These are phyloP conservation scores for Oropetium thomaeum DNA, from an alignment of 176 grass and related monocot species.

Conservation along the genomic window DNA sequence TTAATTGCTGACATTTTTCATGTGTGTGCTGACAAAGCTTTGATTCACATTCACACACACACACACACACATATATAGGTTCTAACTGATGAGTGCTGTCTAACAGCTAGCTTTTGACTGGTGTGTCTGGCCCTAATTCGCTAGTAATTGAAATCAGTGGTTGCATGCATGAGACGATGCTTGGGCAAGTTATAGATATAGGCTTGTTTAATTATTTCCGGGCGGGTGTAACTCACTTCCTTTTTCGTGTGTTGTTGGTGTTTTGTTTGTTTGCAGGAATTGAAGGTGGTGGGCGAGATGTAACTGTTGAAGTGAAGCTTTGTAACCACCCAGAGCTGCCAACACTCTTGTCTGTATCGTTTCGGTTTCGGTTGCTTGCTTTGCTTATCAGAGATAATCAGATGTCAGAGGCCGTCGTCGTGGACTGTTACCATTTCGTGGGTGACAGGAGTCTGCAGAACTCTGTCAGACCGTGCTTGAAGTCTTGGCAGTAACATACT, in stretches of 20 bases:
- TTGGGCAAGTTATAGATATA: not conserved
- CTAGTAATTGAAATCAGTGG: not conserved
- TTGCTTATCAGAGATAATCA: not conserved
- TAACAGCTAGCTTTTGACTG: constrained; percentile 1
- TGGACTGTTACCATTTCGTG: not conserved
- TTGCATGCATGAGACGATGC: constrained; percentile 9
- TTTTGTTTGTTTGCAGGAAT: constrained; percentile 1
- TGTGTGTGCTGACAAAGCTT: not conserved
- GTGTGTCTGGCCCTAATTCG: constrained; percentile 17
- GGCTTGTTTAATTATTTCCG: not conserved
- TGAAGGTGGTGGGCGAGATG: constrained; percentile 11
- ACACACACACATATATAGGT: no score
- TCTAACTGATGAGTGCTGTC: not conserved
- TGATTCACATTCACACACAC: no score
- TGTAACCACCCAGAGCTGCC: constrained; percentile 21
- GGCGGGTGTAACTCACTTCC: constrained; percentile 9
- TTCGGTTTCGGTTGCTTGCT: constrained; percentile 8
- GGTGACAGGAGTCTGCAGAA: not conserved
- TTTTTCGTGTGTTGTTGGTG: not conserved
- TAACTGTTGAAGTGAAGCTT: constrained; percentile 18
- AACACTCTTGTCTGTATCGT: not conserved
- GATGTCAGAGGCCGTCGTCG: not conserved
- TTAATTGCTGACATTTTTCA: constrained; percentile 29
- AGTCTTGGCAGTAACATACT: not conserved
- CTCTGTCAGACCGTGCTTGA: not conserved